Evolutionary conservation across 441 rosid species (phyloP), one percentile per base, ranked within the genome.

Genomic region (Euphorbia corollata): DNA sequence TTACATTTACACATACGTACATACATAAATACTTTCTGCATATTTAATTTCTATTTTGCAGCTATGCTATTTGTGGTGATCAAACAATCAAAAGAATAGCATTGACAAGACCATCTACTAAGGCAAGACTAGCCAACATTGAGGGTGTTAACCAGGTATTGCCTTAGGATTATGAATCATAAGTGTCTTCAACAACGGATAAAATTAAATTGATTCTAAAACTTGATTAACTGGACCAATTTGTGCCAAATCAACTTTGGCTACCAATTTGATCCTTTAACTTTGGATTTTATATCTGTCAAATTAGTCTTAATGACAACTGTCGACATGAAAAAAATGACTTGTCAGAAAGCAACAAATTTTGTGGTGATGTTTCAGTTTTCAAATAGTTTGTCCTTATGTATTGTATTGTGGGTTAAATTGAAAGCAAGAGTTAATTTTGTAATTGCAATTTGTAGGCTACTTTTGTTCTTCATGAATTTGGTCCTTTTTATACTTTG

Each of bases 91-190:
- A 81, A 66, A 70, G 45, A 77, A 69, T 83, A 68, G 81, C 81
- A 60, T 64, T 75, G 72, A 60, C 72, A 58, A 79, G 83, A 75
- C 87, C 84, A 19, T 83, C 83, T 48, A 77, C 84, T 12, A 80
- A 77, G 77, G 83, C 84, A 60, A 77, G 87, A 66, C 67, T 83
- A 61, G 83, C 83, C 36, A 83, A 83, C 69, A 73, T 81, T 19
- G 84, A 80, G 61, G 87, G 84, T 67, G 84, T 83, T 70, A 83
- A 80, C 72, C 87, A 83, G 87, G 84, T 79, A 68, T 24, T 54
- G 68, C 53, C 60, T 67, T 59, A 55, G 8, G 8, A 20, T 39
- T 43, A 39, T 59, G 19, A 59, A 18, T 18, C n/a, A 36, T 19
- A 53, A 22, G 51, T 63, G 32, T 47, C 50, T 47, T 16, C 9